Evolutionary conservation across 352 stramenopile species (phyloP).

Genomic region (Globisporangium nodosum): DNA sequence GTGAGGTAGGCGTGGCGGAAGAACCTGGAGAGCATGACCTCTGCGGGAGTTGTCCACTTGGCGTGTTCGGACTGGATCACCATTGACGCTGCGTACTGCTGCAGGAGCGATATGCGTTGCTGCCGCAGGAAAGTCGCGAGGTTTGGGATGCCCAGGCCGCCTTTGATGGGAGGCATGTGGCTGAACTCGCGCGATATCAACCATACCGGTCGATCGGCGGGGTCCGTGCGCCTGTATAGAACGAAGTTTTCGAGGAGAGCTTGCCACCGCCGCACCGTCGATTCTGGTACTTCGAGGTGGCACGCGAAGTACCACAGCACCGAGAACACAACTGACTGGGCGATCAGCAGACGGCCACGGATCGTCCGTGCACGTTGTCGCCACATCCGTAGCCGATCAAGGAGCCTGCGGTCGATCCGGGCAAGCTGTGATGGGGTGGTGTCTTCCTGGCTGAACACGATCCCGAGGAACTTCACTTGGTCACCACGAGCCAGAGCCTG

Average conservation of each 20-base stretch:
- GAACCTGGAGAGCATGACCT: neutral
- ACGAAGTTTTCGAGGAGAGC: constrained; percentile 5
- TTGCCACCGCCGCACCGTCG: neutral
- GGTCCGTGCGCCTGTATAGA: neutral
- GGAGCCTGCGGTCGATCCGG: too few species aligned
- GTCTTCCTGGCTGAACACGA: too few species aligned
- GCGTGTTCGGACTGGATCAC: neutral
- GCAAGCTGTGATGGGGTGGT: too few species aligned
- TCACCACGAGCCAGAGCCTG: too few species aligned
- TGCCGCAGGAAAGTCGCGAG: neutral
- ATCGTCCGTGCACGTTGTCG: too few species aligned
- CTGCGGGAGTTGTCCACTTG: neutral
- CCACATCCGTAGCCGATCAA: too few species aligned
- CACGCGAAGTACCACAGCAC: constrained; percentile 10
- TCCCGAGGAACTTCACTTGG: too few species aligned
- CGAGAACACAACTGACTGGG: neutral
- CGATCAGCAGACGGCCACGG: too few species aligned
- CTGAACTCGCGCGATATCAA: constrained; percentile 1
- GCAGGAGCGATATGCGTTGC: neutral
- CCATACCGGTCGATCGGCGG: neutral
- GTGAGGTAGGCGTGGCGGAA: neutral
- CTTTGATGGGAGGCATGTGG: neutral
- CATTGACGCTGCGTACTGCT: constrained; percentile 1
- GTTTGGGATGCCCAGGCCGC: neutral
- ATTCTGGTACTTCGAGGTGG: neutral